A percentile compares a stretch with the other conserved stretches of the same genome.
Evolutionary conservation across 2,329 filamentous ascomycete genomes (phyloP).

Genomic region (Nemania bipapillata): DNA sequence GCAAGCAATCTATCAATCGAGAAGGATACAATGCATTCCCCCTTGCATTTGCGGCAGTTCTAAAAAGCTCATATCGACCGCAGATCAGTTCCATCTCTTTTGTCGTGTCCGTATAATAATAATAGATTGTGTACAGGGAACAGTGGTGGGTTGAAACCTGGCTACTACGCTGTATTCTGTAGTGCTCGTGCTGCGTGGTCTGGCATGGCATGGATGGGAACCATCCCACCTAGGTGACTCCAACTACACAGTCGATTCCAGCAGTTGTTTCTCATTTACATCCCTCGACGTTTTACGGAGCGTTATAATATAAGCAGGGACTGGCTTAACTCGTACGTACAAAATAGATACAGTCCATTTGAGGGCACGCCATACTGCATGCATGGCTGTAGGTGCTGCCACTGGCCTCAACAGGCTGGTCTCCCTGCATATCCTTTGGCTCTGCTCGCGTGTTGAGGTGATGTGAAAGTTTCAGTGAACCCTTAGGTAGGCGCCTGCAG

Average conservation of each 20-base stretch:
- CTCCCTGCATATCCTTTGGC: background rate
- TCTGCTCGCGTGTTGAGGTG: background rate
- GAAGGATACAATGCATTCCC: background rate
- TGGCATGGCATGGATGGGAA: background rate
- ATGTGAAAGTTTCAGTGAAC: background rate
- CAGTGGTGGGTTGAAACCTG: background rate
- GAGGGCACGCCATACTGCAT: background rate
- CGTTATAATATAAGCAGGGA: no score
- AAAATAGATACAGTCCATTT: background rate
- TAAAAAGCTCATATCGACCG: background rate
- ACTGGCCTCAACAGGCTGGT: background rate
- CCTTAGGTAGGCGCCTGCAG: background rate
- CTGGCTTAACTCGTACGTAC: no score
- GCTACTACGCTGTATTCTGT: no score
- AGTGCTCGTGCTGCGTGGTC: background rate
- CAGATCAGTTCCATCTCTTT: background rate
- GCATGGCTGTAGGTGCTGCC: background rate
- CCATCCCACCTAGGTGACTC: background rate
- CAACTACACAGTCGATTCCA: background rate
- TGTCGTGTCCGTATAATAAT: background rate
- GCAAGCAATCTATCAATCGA: background rate
- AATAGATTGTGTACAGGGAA: background rate
- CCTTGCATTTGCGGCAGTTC: background rate
- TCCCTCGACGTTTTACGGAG: background rate
- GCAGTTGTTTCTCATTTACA: background rate